A percentile compares a stretch with the other conserved stretches of the same genome.
Evolutionary conservation across 2,329 filamentous ascomycete genomes (phyloP).

Genomic region (Akanthomyces dipterigenus): DNA sequence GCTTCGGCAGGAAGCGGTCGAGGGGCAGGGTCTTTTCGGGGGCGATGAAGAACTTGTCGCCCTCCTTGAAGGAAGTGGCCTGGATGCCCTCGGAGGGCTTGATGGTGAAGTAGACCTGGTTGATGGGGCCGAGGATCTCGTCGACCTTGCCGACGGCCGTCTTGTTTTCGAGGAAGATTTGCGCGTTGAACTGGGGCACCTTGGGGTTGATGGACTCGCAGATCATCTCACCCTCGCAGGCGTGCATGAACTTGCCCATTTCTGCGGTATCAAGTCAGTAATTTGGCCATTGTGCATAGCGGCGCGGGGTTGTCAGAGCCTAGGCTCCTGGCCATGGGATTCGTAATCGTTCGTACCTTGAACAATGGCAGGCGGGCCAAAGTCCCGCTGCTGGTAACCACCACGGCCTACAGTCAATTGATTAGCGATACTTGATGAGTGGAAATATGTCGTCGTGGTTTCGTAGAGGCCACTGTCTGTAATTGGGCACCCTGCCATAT

Average conservation of each 20-base stretch:
- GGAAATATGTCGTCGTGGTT: not conserved
- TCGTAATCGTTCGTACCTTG: slow-evolving; percentile 24
- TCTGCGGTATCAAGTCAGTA: slow-evolving; percentile 36
- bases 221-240: slow-evolving; percentile 95
- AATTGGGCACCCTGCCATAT: not conserved
- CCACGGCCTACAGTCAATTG: slow-evolving; percentile 25
- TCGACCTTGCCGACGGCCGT: slow-evolving; percentile 93
- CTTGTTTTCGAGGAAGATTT: slow-evolving; percentile 99
- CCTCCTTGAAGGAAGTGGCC: slow-evolving; percentile 86
- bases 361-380: slow-evolving; percentile 32
- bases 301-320: not conserved
- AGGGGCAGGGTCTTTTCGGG: slow-evolving; percentile 90
- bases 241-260: slow-evolving; percentile 91
- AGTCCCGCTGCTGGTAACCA: slow-evolving; percentile 33
- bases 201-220: slow-evolving; percentile 94
- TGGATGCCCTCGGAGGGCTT: slow-evolving; percentile 96
- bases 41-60: slow-evolving; percentile 96
- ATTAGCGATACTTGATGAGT: slow-evolving; percentile 13
- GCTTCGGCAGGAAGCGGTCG: slow-evolving; percentile 94
- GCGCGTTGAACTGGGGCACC: slow-evolving; percentile 97
- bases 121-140: slow-evolving; percentile 94
- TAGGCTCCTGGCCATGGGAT: not conserved
- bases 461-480: not conserved
- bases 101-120: slow-evolving; percentile 97
- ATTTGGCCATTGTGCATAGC: not conserved